Evolutionary conservation across 495 filamentous ascomycete genomes (phyloP).

Genomic region (Penicillium atrosanguineum): DNA sequence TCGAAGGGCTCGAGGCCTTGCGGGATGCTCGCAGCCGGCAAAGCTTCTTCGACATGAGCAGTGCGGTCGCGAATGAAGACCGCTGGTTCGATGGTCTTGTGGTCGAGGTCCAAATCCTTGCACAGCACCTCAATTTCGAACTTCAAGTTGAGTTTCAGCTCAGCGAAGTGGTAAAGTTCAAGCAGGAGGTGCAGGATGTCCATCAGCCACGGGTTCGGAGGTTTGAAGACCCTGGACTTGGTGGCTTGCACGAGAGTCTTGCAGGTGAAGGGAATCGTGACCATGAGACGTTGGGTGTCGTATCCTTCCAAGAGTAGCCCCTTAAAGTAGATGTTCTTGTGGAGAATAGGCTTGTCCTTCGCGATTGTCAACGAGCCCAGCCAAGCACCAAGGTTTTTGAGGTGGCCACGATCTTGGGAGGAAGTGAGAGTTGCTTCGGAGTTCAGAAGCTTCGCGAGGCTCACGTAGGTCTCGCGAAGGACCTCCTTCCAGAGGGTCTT

Average conservation of each 20-base stretch:
- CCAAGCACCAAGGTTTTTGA: conserved; percentile 92
- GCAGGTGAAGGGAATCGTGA: conserved; percentile 95
- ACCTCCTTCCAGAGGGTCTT: conserved; percentile 81
- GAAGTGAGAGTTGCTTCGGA: conserved; percentile 78
- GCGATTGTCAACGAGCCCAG: conserved; percentile 91
- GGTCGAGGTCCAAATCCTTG: conserved; percentile 82
- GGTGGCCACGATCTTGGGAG: conserved; percentile 73
- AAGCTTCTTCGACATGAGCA: conserved; percentile 56
- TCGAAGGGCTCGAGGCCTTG: conserved; percentile 77
- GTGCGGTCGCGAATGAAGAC: conserved; percentile 73
- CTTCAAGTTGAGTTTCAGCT: conserved; percentile 90
- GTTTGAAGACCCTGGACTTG: conserved; percentile 85
- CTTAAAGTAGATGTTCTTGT: conserved; percentile 95
- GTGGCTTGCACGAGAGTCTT: conserved; percentile 83
- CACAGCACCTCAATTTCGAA: conserved; percentile 98
- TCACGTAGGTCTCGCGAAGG: conserved; percentile 87
- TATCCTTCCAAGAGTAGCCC: conserved; percentile 89
- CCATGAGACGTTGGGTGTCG: conserved; percentile 81
- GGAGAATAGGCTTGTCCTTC: conserved; percentile 91
- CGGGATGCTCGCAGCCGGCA: conserved; percentile 52
- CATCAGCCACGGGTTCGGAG: conserved; percentile 96
- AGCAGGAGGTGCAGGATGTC: conserved; percentile 84
- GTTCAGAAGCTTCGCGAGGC: conserved; percentile 81
- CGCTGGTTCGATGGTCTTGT: conserved; percentile 82
- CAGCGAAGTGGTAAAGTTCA: conserved; percentile 88